Evolutionary conservation across 2,329 filamentous ascomycete species (phyloP).

Genomic region (Clathrospora elynae): DNA sequence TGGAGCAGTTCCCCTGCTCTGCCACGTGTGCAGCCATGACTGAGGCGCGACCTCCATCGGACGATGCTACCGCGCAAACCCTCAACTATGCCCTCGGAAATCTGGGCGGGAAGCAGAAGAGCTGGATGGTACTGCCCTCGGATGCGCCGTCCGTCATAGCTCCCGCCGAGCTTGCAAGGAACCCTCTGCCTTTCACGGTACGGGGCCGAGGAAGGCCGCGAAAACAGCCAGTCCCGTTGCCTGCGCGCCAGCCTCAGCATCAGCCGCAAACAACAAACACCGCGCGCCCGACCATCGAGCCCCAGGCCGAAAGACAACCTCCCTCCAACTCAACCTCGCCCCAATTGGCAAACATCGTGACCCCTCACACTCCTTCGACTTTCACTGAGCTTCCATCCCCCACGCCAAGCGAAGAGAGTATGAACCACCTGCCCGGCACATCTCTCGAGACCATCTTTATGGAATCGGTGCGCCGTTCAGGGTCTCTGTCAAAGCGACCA

Average conservation of each 20-base stretch:
- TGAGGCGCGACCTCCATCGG: slow-evolving; percentile 7
- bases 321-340: slow-evolving; percentile 45
- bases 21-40: slow-evolving; percentile 16
- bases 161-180: neutral
- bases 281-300: slow-evolving; percentile 9
- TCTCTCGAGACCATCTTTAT: neutral
- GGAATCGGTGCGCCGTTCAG: neutral
- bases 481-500: neutral
- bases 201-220: slow-evolving; percentile 19
- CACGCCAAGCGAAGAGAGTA: slow-evolving; percentile 63
- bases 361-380: slow-evolving; percentile 8
- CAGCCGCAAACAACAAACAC: slow-evolving; percentile 4
- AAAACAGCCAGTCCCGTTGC: slow-evolving; percentile 5
- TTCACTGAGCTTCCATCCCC: slow-evolving; percentile 63
- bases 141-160: neutral
- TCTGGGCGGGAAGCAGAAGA: slow-evolving; percentile 37
- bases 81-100: slow-evolving; percentile 39
- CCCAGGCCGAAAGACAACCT: slow-evolving; percentile 20
- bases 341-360: slow-evolving; percentile 37
- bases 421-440: slow-evolving; percentile 2
- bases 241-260: neutral
- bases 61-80: slow-evolving; percentile 24
- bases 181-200: slow-evolving; percentile 8
- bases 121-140: slow-evolving; percentile 35
- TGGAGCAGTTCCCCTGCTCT: neutral